Evolutionary conservation across 352 stramenopile genomes (phyloP).

Genomic region (Phytophthora meadii): DNA sequence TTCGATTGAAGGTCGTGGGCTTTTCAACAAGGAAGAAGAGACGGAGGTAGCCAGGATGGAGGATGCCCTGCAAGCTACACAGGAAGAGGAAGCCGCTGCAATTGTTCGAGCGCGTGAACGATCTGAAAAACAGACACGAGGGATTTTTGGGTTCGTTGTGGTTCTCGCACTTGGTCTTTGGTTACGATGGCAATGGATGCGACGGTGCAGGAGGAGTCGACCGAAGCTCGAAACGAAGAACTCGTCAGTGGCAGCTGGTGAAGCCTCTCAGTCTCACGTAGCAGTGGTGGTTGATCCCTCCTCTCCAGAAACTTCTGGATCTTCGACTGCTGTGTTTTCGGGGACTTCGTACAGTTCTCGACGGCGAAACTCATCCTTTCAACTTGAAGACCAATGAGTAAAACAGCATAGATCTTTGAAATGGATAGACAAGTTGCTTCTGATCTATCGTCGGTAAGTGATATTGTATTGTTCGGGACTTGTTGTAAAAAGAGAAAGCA

Average conservation of each 20-base stretch:
- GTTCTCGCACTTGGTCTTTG: constrained; percentile 35
- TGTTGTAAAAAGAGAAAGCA: constrained; percentile 34
- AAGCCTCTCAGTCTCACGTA: constrained; percentile 29
- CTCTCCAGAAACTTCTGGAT: constrained; percentile 26
- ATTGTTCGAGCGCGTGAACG: constrained; percentile 32
- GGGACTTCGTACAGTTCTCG: constrained; percentile 29
- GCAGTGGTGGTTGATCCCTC: constrained; percentile 26
- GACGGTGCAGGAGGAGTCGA: constrained; percentile 27
- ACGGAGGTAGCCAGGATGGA: constrained; percentile 62
- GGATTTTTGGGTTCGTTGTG: constrained; percentile 26
- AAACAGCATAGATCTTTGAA: constrained; percentile 27
- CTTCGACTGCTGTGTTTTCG: constrained; percentile 39
- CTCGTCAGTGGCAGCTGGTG: constrained; percentile 8
- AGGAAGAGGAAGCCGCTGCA: constrained; percentile 39
- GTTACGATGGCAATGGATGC: constrained; percentile 44
- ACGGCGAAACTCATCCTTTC: constrained; percentile 44
- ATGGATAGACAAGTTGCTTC: not conserved
- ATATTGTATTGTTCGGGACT: constrained; percentile 42
- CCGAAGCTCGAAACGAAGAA: constrained; percentile 35
- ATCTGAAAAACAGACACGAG: constrained; percentile 30
- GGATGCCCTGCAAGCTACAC: constrained; percentile 41
- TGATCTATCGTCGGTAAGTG: constrained; percentile 31
- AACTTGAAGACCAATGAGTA: constrained; percentile 41
- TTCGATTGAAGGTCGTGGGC: constrained; percentile 75
- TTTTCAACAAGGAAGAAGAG: constrained; percentile 66